phyloP scores from a whole-genome alignment of 2,329 filamentous ascomycete genomes.

The Ophiocordyceps sinensis region DNA sequence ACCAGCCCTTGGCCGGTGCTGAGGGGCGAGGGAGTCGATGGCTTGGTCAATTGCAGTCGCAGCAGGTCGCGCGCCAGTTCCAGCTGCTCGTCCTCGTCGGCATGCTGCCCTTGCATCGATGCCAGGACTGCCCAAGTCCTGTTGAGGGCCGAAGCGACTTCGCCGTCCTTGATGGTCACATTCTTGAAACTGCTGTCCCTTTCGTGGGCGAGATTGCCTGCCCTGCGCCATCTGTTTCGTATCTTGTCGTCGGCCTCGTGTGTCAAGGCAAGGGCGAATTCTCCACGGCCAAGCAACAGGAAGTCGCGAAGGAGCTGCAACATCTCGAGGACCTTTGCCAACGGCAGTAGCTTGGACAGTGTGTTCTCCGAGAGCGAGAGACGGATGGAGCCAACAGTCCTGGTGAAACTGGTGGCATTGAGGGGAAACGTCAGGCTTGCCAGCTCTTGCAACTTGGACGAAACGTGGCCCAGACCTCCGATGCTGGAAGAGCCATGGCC shows the following conservation, averaged over 20 bases:
- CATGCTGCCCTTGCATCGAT: conserved; percentile 53
- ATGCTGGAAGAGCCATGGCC: conserved; percentile 28
- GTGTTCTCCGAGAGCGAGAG: conserved; percentile 72
- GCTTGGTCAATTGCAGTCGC: conserved; percentile 47
- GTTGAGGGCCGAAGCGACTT: conserved; percentile 62
- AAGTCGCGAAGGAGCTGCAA: conserved; percentile 71
- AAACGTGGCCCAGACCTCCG: conserved; percentile 44
- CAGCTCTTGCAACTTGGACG: conserved; percentile 55
- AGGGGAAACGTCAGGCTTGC: conserved; percentile 59
- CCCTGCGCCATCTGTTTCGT: conserved; percentile 54
- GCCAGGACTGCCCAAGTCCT: conserved; percentile 69
- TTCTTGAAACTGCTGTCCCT: conserved; percentile 32
- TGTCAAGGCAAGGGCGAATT: conserved; percentile 80
- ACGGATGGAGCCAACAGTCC: conserved; percentile 61
- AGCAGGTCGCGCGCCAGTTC: conserved; percentile 71
- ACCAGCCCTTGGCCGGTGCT: conserved; percentile 15
- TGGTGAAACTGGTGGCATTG: conserved; percentile 53
- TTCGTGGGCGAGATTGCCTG: conserved; percentile 42
- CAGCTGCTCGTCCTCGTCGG: conserved; percentile 69
- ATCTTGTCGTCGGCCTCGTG: conserved; percentile 72
- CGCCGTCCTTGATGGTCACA: conserved; percentile 68
- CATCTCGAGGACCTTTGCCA: conserved; percentile 61
- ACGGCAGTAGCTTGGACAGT: conserved; percentile 66
- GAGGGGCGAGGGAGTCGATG: conserved; percentile 20
- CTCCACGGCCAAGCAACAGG: conserved; percentile 73